These are phyloP conservation scores for Leptodontidium sp. DNA, from an alignment of 2,329 filamentous ascomycete species.

Conservation along the genomic window DNA sequence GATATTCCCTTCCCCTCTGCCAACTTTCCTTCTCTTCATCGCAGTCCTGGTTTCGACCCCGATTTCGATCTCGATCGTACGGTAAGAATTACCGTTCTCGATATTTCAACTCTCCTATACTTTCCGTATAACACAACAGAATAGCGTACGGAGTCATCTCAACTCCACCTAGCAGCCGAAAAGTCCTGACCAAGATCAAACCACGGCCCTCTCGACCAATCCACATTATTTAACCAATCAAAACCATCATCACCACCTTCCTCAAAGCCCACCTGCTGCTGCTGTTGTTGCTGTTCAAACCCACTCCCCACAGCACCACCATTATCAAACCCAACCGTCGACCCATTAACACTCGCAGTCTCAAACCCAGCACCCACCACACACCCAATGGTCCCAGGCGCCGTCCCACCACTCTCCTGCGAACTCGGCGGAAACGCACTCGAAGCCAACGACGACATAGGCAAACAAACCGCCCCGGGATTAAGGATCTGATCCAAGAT, in stretches of 20 bases:
- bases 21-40: too few relatives aligned
- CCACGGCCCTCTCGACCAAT: constrained; percentile 45
- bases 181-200: constrained; percentile 41
- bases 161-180: constrained; percentile 27
- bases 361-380: constrained; percentile 1
- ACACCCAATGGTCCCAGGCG: neutral
- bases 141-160: neutral
- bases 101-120: neutral
- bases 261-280: constrained; percentile 29
- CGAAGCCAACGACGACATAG: constrained; percentile 11
- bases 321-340: constrained; percentile 11
- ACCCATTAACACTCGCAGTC: constrained; percentile 14
- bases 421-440: constrained; percentile 1
- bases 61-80: too few relatives aligned
- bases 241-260: constrained; percentile 40
- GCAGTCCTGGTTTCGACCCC: too few relatives aligned
- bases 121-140: neutral
- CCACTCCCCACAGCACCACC: neutral
- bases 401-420: constrained; percentile 21
- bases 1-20: too few relatives aligned
- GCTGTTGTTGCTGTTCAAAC: constrained; percentile 28
- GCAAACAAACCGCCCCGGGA: constrained; percentile 36
- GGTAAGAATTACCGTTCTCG: too few relatives aligned
- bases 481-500: constrained; percentile 60
- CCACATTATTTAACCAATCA: constrained; percentile 45